Evolutionary conservation across 2,329 filamentous ascomycete species (phyloP), one percentile per base, ranked within the genome.

Genomic region (Diplodia mutila): DNA sequence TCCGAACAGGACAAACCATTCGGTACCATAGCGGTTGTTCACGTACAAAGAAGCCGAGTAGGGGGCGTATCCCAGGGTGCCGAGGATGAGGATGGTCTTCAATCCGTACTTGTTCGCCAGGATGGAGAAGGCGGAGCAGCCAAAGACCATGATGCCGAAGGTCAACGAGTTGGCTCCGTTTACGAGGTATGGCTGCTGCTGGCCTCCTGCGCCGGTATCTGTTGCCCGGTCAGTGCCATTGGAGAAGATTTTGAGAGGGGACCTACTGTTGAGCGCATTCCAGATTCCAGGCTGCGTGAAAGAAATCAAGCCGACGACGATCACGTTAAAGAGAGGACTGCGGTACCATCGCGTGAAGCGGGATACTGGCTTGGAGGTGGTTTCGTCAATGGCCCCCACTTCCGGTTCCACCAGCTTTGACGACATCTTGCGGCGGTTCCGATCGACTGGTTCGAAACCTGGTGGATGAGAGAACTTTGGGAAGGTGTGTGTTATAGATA

Each of bases 211-310:
- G 8, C 63, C 63, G 29, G 46, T 64, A 23, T 61, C 55, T 61
- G 25, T 16, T 29, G 16, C 23, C 29, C 12, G 14, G 55, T 61
- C 2, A 61, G 55, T 25, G n/a, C 16, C 7, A 11, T 27, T 46
- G 12, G 37, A 46, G 14, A 3, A 9, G 27, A 23, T 23, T 29
- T 27, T 8, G 23, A 23, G 6, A 32, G 21, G n/a, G 7, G 11
- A 16, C 55, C 1, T 48, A 72, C 61, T 78, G 74, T 65, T 75
- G 18, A 84, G 72, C 2, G 82, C 82, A 68, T 80, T 83, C 81
- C 82, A 84, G n/a, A 84, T 82, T 1, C 82, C 82, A 0, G 81
- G 81, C 48, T 82, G 80, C 0, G 80, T 81, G 70, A 84, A 84
- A 2, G 78, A 79, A 25, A 79, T 79, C 59, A 80, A 68, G 25